Percentiles rank a stretch among this genome's conserved stretches.
These are phyloP conservation scores for Lojkania enalia DNA, from an alignment of 2,329 filamentous ascomycete species.

Conservation along the genomic window DNA sequence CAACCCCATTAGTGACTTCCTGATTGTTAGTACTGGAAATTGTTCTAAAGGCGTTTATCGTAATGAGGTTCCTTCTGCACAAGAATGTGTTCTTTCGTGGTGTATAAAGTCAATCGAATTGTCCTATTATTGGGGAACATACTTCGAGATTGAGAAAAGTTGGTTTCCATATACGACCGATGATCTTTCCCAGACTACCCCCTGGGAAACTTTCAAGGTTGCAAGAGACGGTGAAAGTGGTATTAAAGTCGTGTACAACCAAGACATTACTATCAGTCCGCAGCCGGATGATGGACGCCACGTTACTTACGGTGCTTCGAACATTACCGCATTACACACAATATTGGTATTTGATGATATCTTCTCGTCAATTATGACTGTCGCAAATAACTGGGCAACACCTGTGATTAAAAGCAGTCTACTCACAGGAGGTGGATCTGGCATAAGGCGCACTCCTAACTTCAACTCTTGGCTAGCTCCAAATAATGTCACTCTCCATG, in stretches of 20 bases:
- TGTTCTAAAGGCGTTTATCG: constrained; percentile 10
- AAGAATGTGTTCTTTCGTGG: constrained; percentile 32
- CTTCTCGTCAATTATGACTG: constrained; percentile 14
- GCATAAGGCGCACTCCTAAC: constrained; percentile 2
- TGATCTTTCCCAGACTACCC: too few relatives aligned
- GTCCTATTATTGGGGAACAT: constrained; percentile 17
- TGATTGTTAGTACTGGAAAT: constrained; percentile 15
- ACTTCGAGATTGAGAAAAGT: too few relatives aligned
- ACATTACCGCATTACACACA: background rate
- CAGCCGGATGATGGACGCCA: too few relatives aligned
- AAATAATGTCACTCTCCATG: constrained; percentile 24
- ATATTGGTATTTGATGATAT: constrained; percentile 12
- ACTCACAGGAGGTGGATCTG: background rate
- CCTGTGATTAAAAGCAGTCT: constrained; percentile 4
- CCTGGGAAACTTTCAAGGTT: too few relatives aligned
- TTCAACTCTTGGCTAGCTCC: constrained; percentile 23
- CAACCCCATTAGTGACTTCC: constrained; percentile 19
- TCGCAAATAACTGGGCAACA: background rate
- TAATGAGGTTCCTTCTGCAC: constrained; percentile 11
- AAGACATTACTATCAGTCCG: constrained; percentile 7
- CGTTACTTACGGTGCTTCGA: background rate
- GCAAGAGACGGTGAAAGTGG: too few relatives aligned
- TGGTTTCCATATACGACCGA: too few relatives aligned
- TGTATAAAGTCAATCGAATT: constrained; percentile 34
- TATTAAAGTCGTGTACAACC: background rate